Evolutionary conservation across 345 rosid species (phyloP).

Genomic region (Lepidium didymum): DNA sequence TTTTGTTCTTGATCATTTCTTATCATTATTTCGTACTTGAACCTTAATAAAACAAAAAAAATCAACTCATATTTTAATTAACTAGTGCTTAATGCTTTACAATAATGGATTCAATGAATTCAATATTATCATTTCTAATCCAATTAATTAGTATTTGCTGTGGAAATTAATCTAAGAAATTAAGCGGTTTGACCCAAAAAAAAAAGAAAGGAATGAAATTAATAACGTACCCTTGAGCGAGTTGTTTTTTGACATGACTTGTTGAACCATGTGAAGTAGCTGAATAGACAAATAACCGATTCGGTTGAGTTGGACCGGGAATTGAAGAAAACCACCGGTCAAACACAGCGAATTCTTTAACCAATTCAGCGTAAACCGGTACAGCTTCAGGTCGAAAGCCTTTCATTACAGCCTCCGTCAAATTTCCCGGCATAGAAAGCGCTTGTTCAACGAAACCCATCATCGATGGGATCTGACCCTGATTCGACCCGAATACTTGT

Average conservation of each 20-base stretch:
- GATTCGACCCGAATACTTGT: conserved; percentile 67
- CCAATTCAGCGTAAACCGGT: conserved; percentile 60
- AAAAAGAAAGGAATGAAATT: background rate
- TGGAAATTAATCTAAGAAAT: background rate
- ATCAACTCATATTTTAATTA: too few relatives aligned
- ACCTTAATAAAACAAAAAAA: too few relatives aligned
- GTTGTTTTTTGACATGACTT: conserved; percentile 68
- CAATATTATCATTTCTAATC: background rate
- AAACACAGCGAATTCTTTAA: conserved; percentile 69
- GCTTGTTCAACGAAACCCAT: conserved; percentile 91
- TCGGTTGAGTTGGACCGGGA: conserved; percentile 98
- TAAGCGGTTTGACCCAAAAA: background rate
- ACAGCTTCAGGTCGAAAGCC: conserved; percentile 74
- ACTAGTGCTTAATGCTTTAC: too few relatives aligned
- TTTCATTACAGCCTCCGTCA: conserved; percentile 78
- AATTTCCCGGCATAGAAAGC: conserved; percentile 55
- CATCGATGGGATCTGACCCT: conserved; percentile 66
- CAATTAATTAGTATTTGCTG: background rate
- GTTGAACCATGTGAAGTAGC: conserved; percentile 97
- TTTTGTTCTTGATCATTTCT: too few relatives aligned
- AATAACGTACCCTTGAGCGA: conserved; percentile 50
- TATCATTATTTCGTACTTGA: too few relatives aligned
- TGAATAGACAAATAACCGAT: conserved; percentile 79
- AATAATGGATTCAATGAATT: too few relatives aligned
- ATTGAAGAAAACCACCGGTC: conserved; percentile 95